Evolutionary conservation across 2,329 filamentous ascomycete species (phyloP).

Genomic region (Lasiodiplodia sp.): DNA sequence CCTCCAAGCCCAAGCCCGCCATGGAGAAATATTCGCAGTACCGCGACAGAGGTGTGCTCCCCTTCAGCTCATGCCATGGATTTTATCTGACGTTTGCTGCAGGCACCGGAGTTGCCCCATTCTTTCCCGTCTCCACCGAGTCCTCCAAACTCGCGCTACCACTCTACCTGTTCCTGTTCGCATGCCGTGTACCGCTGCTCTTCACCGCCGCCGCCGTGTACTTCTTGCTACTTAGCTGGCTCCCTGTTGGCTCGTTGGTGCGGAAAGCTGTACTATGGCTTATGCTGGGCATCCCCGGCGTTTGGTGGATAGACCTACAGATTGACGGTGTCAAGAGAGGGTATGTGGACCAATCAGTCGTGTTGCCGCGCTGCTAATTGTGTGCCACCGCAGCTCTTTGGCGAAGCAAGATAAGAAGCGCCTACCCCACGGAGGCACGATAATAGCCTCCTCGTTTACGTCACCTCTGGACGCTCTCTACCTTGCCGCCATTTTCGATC

Average conservation of each 20-base stretch:
- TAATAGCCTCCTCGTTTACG: conserved; percentile 91
- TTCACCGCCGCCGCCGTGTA: conserved; percentile 72
- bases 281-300: conserved; percentile 84
- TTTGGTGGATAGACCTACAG: conserved; percentile 99
- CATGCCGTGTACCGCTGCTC: conserved; percentile 81
- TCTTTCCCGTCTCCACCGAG: conserved; percentile 79
- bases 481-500: conserved; percentile 94
- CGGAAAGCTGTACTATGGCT: conserved; percentile 90
- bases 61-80: conserved; percentile 16
- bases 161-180: conserved; percentile 75
- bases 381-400: conserved; percentile 58
- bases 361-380: conserved; percentile 11
- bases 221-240: conserved; percentile 82
- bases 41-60: conserved; percentile 76
- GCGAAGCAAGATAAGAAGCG: conserved; percentile 73
- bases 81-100: conserved; percentile 24
- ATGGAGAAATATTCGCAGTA: conserved; percentile 98
- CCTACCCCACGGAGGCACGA: conserved; percentile 77
- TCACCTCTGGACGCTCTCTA: conserved; percentile 94
- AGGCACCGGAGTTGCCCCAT: conserved; percentile 97
- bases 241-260: conserved; percentile 72
- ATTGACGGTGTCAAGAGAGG: conserved; percentile 96
- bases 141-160: conserved; percentile 69
- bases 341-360: conserved; percentile 50
- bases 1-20: background rate